phyloP scores from a whole-genome alignment of 352 stramenopile species.

The Globisporangium solare region DNA sequence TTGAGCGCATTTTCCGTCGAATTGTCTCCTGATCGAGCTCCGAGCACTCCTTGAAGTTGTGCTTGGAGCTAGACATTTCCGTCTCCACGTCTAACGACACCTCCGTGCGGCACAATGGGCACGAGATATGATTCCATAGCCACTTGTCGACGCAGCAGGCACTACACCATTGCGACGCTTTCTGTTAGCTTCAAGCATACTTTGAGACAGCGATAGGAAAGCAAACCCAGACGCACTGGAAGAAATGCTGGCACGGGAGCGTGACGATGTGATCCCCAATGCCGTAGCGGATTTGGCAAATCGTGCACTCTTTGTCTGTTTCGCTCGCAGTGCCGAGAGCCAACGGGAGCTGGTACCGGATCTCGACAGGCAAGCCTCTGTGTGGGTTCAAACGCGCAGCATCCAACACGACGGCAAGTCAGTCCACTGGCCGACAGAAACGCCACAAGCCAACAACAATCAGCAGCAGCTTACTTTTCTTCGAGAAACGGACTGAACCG shows the following conservation, averaged over 20 bases:
- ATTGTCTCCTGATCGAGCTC: slow-evolving; percentile 63
- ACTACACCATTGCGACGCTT: slow-evolving; percentile 19
- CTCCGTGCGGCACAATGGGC: slow-evolving; percentile 74
- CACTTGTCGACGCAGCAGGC: slow-evolving; percentile 82
- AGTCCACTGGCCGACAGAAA: neutral
- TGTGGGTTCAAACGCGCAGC: slow-evolving; percentile 1
- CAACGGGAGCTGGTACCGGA: slow-evolving; percentile 79
- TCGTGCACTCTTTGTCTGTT: slow-evolving; percentile 81
- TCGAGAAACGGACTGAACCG: slow-evolving; percentile 67
- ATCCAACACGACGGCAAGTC: neutral
- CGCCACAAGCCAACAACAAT: neutral
- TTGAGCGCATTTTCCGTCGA: slow-evolving; percentile 66
- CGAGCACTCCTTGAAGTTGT: slow-evolving; percentile 80
- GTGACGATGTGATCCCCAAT: slow-evolving; percentile 84
- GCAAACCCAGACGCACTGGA: slow-evolving; percentile 73
- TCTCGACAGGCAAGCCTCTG: slow-evolving; percentile 69
- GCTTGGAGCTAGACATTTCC: slow-evolving; percentile 37
- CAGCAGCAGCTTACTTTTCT: slow-evolving; percentile 48
- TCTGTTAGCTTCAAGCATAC: neutral
- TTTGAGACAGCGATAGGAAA: neutral
- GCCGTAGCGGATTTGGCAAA: slow-evolving; percentile 79
- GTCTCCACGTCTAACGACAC: slow-evolving; percentile 51
- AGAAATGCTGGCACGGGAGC: slow-evolving; percentile 82
- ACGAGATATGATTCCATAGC: slow-evolving; percentile 86
- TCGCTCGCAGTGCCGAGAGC: slow-evolving; percentile 74